Evolutionary conservation across 2,329 filamentous ascomycete genomes (phyloP).

Genomic region (Fusarium hostae): DNA sequence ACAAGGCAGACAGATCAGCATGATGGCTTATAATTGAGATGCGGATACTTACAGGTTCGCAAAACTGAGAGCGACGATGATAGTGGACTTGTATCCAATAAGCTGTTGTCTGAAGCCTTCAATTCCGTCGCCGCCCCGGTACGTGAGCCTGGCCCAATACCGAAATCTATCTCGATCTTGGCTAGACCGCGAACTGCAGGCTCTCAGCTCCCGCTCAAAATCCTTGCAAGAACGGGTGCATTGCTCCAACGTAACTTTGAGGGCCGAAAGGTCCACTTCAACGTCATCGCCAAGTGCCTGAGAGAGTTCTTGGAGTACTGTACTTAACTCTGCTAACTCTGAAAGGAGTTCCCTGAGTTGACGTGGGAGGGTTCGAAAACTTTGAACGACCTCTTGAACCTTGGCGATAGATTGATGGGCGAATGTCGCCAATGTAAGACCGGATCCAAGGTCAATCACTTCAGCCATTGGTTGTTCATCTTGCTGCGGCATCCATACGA

Average conservation of each 20-base stretch:
- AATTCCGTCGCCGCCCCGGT: constrained; percentile 56
- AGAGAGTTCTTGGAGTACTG: neutral
- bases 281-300: neutral
- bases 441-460: too few relatives aligned
- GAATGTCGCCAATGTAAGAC: too few relatives aligned
- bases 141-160: constrained; percentile 57
- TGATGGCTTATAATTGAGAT: neutral
- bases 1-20: neutral
- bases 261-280: constrained; percentile 25
- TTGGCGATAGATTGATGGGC: too few relatives aligned
- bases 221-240: constrained; percentile 56
- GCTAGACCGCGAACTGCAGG: constrained; percentile 50
- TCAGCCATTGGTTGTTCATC: too few relatives aligned
- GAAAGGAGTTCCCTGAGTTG: neutral
- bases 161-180: constrained; percentile 53
- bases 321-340: neutral
- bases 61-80: constrained; percentile 34
- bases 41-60: constrained; percentile 33
- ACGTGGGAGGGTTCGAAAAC: too few relatives aligned
- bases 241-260: constrained; percentile 51
- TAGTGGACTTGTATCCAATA: constrained; percentile 52
- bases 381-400: too few relatives aligned
- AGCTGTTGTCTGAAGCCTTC: constrained; percentile 54
- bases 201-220: constrained; percentile 53
- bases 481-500: too few relatives aligned